phyloP scores from a whole-genome alignment of 148 eudicot species.

The Pharnaceum exiguum region DNA sequence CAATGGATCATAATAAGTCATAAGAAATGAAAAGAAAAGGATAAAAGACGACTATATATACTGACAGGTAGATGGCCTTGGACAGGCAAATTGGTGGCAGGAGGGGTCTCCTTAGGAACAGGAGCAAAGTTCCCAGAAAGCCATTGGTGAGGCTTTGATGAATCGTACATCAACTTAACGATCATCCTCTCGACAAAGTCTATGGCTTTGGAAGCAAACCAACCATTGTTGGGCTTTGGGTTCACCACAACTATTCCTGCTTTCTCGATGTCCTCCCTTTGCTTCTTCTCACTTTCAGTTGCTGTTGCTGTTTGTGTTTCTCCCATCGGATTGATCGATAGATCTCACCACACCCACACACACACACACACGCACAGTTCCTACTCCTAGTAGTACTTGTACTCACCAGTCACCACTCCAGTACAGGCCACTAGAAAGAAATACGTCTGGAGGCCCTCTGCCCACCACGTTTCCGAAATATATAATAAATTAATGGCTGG shows the following conservation, averaged over 20 bases:
- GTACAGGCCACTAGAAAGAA: too few species aligned
- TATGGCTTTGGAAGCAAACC: constrained; percentile 50
- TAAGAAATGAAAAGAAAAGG: not conserved
- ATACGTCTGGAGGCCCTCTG: too few species aligned
- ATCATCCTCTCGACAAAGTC: constrained; percentile 72
- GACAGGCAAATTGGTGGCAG: constrained; percentile 55
- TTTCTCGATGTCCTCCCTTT: not conserved
- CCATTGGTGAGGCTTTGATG: constrained; percentile 50
- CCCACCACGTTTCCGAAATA: too few species aligned
- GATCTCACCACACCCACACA: too few species aligned
- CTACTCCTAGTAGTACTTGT: too few species aligned
- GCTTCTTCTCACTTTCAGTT: not conserved
- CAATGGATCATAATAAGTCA: too few species aligned
- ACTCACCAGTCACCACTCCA: too few species aligned
- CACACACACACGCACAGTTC: too few species aligned
- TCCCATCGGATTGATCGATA: too few species aligned
- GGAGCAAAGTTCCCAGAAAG: constrained; percentile 85
- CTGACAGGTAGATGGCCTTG: constrained; percentile 78
- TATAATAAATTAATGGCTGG: too few species aligned
- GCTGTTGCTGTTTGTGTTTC: too few species aligned
- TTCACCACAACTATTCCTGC: constrained; percentile 51
- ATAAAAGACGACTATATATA: not conserved
- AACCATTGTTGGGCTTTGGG: constrained; percentile 72
- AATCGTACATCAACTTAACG: constrained; percentile 62
- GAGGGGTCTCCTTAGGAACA: constrained; percentile 70